These are phyloP conservation scores for Lactifluus subvellereus DNA, from an alignment of 768 basidiomycete species.

Conservation along the genomic window DNA sequence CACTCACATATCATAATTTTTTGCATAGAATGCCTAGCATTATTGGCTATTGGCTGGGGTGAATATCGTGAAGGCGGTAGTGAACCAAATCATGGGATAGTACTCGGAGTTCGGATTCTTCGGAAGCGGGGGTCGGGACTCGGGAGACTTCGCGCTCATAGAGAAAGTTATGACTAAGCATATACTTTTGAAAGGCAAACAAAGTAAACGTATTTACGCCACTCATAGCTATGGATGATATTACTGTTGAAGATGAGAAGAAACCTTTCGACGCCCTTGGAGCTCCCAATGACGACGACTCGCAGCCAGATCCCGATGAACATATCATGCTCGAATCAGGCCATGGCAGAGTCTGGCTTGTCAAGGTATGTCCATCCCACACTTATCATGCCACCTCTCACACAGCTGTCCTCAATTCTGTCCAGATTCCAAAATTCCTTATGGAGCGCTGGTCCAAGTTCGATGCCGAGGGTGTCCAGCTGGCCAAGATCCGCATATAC, in stretches of 20 bases:
- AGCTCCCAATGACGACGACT: conserved; percentile 47
- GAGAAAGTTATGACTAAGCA: neutral
- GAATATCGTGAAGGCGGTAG: no score
- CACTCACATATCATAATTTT: conserved; percentile 8
- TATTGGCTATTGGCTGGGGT: no score
- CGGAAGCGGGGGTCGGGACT: neutral
- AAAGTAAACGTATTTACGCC: no score
- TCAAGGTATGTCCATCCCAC: conserved; percentile 54
- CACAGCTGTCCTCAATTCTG: neutral
- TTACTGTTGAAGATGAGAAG: conserved; percentile 53
- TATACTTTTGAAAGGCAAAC: neutral
- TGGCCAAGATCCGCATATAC: conserved; percentile 85
- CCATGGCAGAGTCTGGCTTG: conserved; percentile 75
- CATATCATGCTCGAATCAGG: conserved; percentile 72
- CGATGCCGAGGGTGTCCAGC: conserved; percentile 65
- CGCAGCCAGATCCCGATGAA: conserved; percentile 75
- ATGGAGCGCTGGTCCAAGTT: conserved; percentile 82
- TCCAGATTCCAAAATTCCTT: conserved; percentile 77
- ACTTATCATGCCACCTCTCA: neutral
- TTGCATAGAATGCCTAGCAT: neutral
- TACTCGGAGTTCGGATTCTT: neutral
- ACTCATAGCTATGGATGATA: conserved; percentile 26
- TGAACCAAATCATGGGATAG: no score
- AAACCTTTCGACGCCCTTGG: conserved; percentile 61
- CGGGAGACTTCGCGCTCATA: no score